Base-by-base conservation (phyloP, 352 stramenopile genomes). In the Phytopythium helicoides region DNA sequence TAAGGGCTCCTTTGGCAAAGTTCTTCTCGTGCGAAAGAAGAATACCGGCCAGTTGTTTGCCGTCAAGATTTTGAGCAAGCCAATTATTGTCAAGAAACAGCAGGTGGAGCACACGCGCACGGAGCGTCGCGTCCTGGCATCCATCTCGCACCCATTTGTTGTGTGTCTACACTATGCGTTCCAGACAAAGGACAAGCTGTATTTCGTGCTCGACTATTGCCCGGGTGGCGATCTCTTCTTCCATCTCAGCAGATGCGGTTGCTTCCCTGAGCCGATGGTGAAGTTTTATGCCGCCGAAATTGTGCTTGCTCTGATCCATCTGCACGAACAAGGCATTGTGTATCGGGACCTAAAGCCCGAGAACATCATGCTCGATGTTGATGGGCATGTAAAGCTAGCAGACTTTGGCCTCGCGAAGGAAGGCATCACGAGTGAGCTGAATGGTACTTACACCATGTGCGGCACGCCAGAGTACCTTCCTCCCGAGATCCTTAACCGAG, bases 1-100 rank as follows among this genome's bases (percentile, higher is more conserved):
- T 42, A 91, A 93, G 51, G 93, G 93, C 3, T 93, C 76, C 18
- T 98, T 98, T 39, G 93, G 93, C 36, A 97, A 97, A 76, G 94
- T 97, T 4, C 58, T 97, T 42, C 62, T 94, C n/a, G 81, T 89
- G 42, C 73, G 83, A 41, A 90, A 91, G 61, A 92, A 94, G 67
- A 53, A 86, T 31, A 69, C 76, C 37, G 79, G 67, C 18, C 72
- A 94, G 52, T 60, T 94, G 25, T 92, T 87, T 10, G 85, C 85
- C 0, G 75, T 95, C 55, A 95, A 95, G 68, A 91, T 92, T 53
- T 54, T 95, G 35, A 84, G 72, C 64, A 95, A 95, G 42, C 71
- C 75, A 11, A 61, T 66, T 18, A 83, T 95, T 48, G 77, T 93
- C 39, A 77, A 87, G 59, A 90, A 91, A 64, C 73, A 90, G 60